Percentiles rank a stretch among this genome's conserved stretches.
These are phyloP conservation scores for Herpetomonas samuelpessoai DNA, from an alignment of 208 protist genomes.

Conservation along the genomic window DNA sequence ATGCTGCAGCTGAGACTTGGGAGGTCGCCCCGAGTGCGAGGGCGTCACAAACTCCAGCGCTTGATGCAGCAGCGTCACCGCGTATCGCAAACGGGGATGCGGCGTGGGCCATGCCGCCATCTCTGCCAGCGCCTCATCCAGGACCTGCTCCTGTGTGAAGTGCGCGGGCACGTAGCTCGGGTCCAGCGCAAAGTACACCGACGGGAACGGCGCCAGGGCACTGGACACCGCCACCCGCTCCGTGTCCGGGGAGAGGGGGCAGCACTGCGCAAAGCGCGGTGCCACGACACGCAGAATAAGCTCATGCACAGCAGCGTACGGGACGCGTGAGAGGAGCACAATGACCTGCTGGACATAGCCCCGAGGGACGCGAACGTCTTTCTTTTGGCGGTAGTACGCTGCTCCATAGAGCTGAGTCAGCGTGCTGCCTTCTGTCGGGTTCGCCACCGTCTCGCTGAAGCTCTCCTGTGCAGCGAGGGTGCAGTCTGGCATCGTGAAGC, in stretches of 20 bases:
- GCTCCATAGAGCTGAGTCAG: constrained; percentile 62
- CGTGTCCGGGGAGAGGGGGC: constrained; percentile 72
- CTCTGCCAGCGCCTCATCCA: constrained; percentile 60
- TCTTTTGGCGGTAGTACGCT: constrained; percentile 84
- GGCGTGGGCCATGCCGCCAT: constrained; percentile 75
- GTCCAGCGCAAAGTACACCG: constrained; percentile 58
- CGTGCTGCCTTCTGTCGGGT: constrained; percentile 12
- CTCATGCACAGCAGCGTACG: constrained; percentile 75
- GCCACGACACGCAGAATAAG: constrained; percentile 79
- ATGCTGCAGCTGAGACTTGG: constrained; percentile 8
- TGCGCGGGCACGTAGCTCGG: constrained; percentile 54
- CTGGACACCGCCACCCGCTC: constrained; percentile 58
- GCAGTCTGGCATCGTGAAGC: constrained; percentile 72
- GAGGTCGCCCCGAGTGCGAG: constrained; percentile 25
- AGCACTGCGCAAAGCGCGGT: constrained; percentile 80
- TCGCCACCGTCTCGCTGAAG: constrained; percentile 11
- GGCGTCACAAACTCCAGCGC: constrained; percentile 72
- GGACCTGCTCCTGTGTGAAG: constrained; percentile 70
- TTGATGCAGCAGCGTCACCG: constrained; percentile 65
- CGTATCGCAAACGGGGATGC: constrained; percentile 73
- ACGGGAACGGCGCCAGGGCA: constrained; percentile 52
- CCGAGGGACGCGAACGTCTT: constrained; percentile 65
- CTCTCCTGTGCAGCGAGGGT: constrained; percentile 15
- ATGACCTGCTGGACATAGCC: constrained; percentile 87
- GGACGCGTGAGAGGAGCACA: constrained; percentile 74